Base-by-base conservation (phyloP, 495 filamentous ascomycete species). In the Aspergillus ostianus region DNA sequence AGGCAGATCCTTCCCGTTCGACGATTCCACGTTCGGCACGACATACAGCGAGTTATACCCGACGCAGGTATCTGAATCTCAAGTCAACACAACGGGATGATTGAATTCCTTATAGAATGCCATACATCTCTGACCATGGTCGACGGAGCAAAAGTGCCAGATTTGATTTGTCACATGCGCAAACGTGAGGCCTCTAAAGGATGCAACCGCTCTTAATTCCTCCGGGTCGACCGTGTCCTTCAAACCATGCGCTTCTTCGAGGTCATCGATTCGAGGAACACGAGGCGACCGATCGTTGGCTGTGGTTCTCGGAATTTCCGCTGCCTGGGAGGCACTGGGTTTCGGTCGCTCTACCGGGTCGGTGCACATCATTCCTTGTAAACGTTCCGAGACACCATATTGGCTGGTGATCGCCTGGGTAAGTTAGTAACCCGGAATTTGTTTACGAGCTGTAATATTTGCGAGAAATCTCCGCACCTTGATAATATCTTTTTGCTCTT, bases 1-100 rank as follows among this genome's bases (percentile, higher is more conserved):
- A 2, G 87, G 87, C 26, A 87, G 71, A 47, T 76, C 77, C 53
- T 81, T 73, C 6, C 71, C 71, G 59, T 77, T 74, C 6, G 66
- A 51, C 29, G 66, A 56, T 32, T 68, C 67, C 18, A 73, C 59
- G 10, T 68, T 63, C 12, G 73, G 75, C 19, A 84, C 73, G 41
- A 85, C 81, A 64, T 90, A 88, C 19, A 94, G 77, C 47, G 87
- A 88, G 70, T 96, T 93, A 64, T 89, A 93, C 12, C 91, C 91
- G 53, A 94, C 75, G 64, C 90, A 93, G 12, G 92, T 82, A 69
- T 88, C 89, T 91, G 60, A 20, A 41, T 6, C 17, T 50, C 67
- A 44, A 68, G 51, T 47, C 17, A 47, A 23, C 7, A n/a, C n/a
- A 36, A 36, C 30, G 17, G 6, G 51, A 61, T 19, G 18, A 12